Evolutionary conservation across 306 rosid genomes (phyloP), one percentile per base, ranked within the genome.

Genomic region (Vigna angularis): DNA sequence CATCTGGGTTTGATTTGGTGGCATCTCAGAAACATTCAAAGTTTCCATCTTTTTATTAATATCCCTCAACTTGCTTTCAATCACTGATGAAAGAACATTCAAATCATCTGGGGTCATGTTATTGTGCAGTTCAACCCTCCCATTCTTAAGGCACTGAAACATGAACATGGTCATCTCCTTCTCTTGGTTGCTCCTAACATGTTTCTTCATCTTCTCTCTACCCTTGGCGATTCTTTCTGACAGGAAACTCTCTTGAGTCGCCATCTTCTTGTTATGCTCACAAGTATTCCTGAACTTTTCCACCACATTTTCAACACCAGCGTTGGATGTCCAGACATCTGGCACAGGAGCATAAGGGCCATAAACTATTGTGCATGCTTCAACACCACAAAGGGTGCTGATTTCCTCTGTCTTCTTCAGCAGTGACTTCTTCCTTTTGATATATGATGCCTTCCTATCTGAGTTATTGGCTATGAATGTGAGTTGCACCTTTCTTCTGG

Each of bases 101-200:
- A 78, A 3, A 70, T 78, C 77, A 58, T 42, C 47, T 42, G 47
- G 1, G 13, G 2, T 70, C 70, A 78, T 0, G 44, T 78, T 32
- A 3, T 70, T 20, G 9, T 7, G n/a, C 13, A 32, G 55, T 17
- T 1, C 3, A 17, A 70, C 3, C 50, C 2, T 18, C 18, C 40
- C 38, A 9, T 0, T 7, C 6, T 58, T 26, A 5, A 58, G n/a
- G 38, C 38, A 26, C 36, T 58, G n/a, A 26, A 24, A n/a, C 34
- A 12, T 18, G 15, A 22, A 13, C 20, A 12, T 7, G 18, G 73
- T 4, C 16, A 61, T 52, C 50, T 81, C 61, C 38, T 74, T 58
- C 40, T 66, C 49, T n/a, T 20, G n/a, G 5, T 80, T 80, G 0
- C 9, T n/a, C 50, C 48, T 66, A 32, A 28, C 34, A 3, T 18